Evolutionary conservation across 73 alveolate genomes (phyloP).

Genomic region (Paramecium biaurelia): DNA sequence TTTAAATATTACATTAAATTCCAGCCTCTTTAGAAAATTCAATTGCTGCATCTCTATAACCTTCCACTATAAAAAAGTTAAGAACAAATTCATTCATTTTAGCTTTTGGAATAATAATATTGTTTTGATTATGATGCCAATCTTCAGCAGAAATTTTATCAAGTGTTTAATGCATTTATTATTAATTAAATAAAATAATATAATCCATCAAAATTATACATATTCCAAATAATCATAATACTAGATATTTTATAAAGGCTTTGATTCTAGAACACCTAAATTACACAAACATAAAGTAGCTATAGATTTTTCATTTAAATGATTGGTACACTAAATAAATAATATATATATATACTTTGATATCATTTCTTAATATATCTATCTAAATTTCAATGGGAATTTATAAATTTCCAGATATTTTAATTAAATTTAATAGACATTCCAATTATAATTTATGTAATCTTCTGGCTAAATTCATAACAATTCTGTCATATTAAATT

Average conservation of each 20-base stretch:
- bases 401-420: neutral
- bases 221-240: neutral
- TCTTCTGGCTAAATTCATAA: slow-evolving; percentile 48
- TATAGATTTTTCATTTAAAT: neutral
- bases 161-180: neutral
- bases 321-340: slow-evolving; percentile 8
- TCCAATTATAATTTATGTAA: slow-evolving; percentile 6
- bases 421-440: neutral
- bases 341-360: neutral
- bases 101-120: neutral
- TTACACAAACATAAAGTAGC: neutral
- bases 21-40: slow-evolving; percentile 17
- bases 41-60: slow-evolving; percentile 45
- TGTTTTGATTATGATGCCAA: neutral
- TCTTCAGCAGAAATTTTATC: slow-evolving; percentile 21
- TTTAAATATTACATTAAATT: neutral
- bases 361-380: neutral
- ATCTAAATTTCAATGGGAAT: neutral
- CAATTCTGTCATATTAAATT: neutral
- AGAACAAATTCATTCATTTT: slow-evolving; percentile 26
- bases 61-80: slow-evolving; percentile 21
- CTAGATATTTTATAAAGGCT: neutral
- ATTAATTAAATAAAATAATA: neutral
- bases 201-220: slow-evolving; percentile 1
- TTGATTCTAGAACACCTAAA: neutral